Conservation (phyloP, 2,329 filamentous ascomycete species). For the Rhynchosporium secalis region DNA sequence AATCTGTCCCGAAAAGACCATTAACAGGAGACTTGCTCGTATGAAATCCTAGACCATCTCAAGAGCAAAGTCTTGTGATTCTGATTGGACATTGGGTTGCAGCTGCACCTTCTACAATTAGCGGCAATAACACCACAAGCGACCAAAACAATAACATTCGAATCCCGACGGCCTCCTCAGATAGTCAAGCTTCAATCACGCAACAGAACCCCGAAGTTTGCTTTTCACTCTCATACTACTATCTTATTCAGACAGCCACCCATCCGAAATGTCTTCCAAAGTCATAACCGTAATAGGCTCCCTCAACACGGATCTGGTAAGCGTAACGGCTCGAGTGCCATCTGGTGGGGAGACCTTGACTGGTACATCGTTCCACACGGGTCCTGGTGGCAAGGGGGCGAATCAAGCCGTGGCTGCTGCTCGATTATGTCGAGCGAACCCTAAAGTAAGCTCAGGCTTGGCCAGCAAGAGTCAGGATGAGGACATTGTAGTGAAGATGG, state of each 20-base stretch:
- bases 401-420: slow-evolving; percentile 66
- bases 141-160: background rate
- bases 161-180: background rate
- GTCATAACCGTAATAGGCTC: slow-evolving; percentile 84
- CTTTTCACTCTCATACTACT: background rate
- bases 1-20: no score
- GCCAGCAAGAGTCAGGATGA: background rate
- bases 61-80: background rate
- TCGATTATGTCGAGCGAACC: slow-evolving; percentile 67
- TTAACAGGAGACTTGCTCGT: no score
- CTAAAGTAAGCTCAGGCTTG: slow-evolving; percentile 25
- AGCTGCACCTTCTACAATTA: background rate
- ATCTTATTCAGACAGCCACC: background rate
- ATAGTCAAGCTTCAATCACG: background rate
- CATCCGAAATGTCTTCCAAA: slow-evolving; percentile 30
- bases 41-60: no score
- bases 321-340: slow-evolving; percentile 81
- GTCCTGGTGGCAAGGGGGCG: slow-evolving; percentile 88
- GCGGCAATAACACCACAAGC: background rate
- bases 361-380: slow-evolving; percentile 73
- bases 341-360: slow-evolving; percentile 85
- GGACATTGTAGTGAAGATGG: slow-evolving; percentile 60
- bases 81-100: no score
- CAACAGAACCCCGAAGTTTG: background rate
- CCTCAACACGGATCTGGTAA: slow-evolving; percentile 91